phyloP scores from a whole-genome alignment of 106 monocot species.

The Amphibolis antarctica region DNA sequence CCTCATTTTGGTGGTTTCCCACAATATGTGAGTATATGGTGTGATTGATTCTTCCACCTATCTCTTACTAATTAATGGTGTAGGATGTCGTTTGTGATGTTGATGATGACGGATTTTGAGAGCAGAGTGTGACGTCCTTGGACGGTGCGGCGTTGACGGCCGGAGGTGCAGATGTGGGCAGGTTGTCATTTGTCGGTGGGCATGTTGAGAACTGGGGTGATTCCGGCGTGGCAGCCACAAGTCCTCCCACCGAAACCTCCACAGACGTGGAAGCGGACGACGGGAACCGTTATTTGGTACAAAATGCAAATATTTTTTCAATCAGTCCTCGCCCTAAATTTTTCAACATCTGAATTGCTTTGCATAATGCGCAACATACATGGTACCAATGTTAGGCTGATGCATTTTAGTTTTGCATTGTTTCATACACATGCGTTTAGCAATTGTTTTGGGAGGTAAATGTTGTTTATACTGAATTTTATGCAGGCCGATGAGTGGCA shows the following conservation, averaged over 20 bases:
- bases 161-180: conserved; percentile 6
- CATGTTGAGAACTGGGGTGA: conserved; percentile 70
- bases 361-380: no score
- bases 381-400: no score
- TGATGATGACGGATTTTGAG: background rate
- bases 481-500: no score
- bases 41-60: no score
- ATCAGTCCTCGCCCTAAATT: no score
- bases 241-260: conserved; percentile 46
- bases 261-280: conserved; percentile 45
- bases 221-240: conserved; percentile 35
- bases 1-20: conserved; percentile 30
- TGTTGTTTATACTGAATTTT: no score
- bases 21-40: conserved; percentile 10
- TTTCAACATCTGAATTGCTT: background rate
- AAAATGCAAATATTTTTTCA: background rate
- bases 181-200: conserved; percentile 21
- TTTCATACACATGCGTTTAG: no score
- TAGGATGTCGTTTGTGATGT: background rate
- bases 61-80: background rate
- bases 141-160: conserved; percentile 20
- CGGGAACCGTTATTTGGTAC: conserved; percentile 19
- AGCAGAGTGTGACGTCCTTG: conserved; percentile 22
- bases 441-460: no score
- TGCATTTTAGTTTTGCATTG: no score